phyloP scores from a whole-genome alignment of 176 grass and related monocot genomes.

The Hordeum vulgare region DNA sequence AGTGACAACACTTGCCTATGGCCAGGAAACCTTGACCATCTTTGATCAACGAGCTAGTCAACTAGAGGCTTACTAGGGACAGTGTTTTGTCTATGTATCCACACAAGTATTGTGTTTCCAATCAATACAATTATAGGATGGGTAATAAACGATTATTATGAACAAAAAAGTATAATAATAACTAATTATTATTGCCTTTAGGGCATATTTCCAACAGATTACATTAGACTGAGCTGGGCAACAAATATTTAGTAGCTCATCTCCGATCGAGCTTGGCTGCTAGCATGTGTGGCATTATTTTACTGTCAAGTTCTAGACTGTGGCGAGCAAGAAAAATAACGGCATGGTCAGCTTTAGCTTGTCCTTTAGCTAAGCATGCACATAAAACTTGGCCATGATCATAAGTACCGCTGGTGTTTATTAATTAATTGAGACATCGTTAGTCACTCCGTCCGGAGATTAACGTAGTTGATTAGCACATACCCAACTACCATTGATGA shows the following conservation, averaged over 20 bases:
- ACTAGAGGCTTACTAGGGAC: no score
- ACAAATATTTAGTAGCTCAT: no score
- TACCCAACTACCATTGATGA: not conserved
- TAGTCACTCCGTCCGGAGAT: not conserved
- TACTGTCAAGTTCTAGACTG: not conserved
- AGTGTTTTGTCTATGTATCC: no score
- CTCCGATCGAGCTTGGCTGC: not conserved
- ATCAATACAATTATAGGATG: no score
- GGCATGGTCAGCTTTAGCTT: not conserved
- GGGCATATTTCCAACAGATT: no score
- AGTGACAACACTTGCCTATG: no score
- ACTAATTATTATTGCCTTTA: no score
- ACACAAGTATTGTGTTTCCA: no score
- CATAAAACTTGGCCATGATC: not conserved
- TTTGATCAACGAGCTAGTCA: no score
- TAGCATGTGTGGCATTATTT: not conserved
- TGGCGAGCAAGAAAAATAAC: not conserved
- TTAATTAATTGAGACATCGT: not conserved
- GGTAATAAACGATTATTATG: no score
- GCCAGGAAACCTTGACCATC: no score
- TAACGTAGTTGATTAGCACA: not conserved
- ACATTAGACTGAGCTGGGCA: not conserved
- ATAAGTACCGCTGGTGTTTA: not conserved
- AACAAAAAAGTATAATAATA: no score
- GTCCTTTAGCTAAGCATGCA: constrained; percentile 13